Base-by-base conservation (phyloP, 331 rosid species). In the Phaseolus coccineus region DNA sequence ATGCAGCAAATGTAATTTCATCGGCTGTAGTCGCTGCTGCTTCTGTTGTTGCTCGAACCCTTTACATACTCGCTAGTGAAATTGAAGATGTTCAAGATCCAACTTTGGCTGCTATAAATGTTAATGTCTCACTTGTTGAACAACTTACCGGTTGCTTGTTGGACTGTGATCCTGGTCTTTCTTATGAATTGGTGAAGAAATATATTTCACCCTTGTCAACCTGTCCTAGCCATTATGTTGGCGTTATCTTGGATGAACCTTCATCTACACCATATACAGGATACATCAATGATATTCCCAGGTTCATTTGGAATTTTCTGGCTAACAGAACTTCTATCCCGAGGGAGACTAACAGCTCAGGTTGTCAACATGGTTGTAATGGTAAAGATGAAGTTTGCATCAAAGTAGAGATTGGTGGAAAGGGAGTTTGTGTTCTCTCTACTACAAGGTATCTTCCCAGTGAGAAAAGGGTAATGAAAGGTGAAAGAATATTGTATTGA, bases 181-280 rank as follows among this genome's bases (percentile, higher is more conserved):
- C 98, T 75, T 94, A 97, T 68, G 90, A 84, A 71, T 86, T 94
- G 84, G 97, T 90, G 88, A 88, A 89, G 89, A 82, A 78, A 84
- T 94, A 88, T 82, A 92, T 92, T 80, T 77, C 89, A 24, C 94
- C 98, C 39, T 28, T 86, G 22, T 78, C 79, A 72, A 70, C 84
- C 81, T 94, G 98, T 81, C 97, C 97, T 5, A 92, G 87, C 94
- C 91, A 92, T 84, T 94, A 94, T 80, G 97, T 86, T 62, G 98
- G 98, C 59, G 97, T 94, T 62, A 81, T 94, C 76, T 22, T 68
- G 24, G 93, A 86, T 47, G 97, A 91, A 75, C 97, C 97, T 82
- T 92, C 92, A 27, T 88, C 91, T 83, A 75, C 86, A 42, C 97
- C 96, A 33, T 11, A 84, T 86, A 50, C 79, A 70, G 95, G 81